These are phyloP conservation scores for Naumovozyma castellii DNA, from an alignment of 805 yeast genomes.

Conservation along the genomic window DNA sequence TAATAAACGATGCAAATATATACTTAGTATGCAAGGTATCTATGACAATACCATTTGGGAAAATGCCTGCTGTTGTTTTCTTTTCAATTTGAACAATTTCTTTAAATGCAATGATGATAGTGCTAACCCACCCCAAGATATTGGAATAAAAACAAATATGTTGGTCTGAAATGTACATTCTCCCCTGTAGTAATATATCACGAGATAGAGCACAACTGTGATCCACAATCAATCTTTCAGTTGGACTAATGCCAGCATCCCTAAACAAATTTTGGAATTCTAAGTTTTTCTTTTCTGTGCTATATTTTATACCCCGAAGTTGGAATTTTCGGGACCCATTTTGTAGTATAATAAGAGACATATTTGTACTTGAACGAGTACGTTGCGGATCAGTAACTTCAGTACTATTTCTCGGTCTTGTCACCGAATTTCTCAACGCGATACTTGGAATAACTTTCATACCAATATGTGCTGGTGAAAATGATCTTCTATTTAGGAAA, in stretches of 20 bases:
- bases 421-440: constrained; percentile 12
- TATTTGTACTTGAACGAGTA: constrained; percentile 14
- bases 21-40: constrained; percentile 56
- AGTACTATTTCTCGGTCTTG: constrained; percentile 10
- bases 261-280: constrained; percentile 55
- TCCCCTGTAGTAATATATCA: constrained; percentile 65
- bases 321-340: constrained; percentile 6
- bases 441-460: constrained; percentile 17
- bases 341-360: constrained; percentile 11
- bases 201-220: constrained; percentile 61
- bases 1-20: constrained; percentile 56
- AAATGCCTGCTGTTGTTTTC: constrained; percentile 56
- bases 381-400: constrained; percentile 2
- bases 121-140: constrained; percentile 61
- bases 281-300: constrained; percentile 43
- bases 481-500: constrained; percentile 22
- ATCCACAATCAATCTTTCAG: constrained; percentile 49
- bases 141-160: constrained; percentile 58
- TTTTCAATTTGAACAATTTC: constrained; percentile 60
- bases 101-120: constrained; percentile 46
- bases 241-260: constrained; percentile 33
- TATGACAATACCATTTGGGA: constrained; percentile 61
- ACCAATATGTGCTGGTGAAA: constrained; percentile 21
- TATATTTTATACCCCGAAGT: constrained; percentile 26
- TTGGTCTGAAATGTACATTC: constrained; percentile 48